Base-by-base conservation (phyloP, 2,329 filamentous ascomycete genomes). In the Capronia epimyces region DNA sequence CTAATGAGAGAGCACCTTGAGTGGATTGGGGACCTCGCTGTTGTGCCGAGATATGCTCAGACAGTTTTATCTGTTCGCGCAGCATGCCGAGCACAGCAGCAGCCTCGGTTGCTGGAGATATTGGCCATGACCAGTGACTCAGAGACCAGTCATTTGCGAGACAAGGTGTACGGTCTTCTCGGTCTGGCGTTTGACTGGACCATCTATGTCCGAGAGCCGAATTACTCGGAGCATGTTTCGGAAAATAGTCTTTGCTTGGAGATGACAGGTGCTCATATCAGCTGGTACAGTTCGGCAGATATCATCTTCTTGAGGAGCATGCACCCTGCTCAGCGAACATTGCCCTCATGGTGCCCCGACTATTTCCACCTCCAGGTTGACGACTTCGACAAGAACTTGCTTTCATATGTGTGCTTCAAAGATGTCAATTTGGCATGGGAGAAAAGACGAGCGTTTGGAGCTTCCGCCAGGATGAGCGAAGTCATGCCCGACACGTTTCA, bases 231-330 rank as follows among this genome's bases (percentile, higher is more conserved):
- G n/a, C 21, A 27, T 3, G 46, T 52, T 3, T 52, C 53, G 9
- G 53, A 55, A 36, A 37, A 52, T 12, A 21, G 32, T 7, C 53
- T 55, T 27, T 55, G 53, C 46, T 25, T 49, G n/a, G 53, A 52
- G 24, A 55, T 55, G 53, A 55, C 53, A 18, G 46, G 32, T 25
- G 52, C 52, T 16, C 45, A 52, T 6, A 46, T 55, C 34, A 46
- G 41, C 36, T 55, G 53, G 53, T 52, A 52, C 37, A 49, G 36
- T 22, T 55, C 53, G 21, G 45, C 46, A 20, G 53, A 55, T 24
- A 55, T 55, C 37, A 50, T 55, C 46, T 55, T 55, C n/a, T 37
- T 55, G 25, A 20, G 53, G 29, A 55, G 53, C 43, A 49, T 18
- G 16, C 29, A 46, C 16, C 16, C 9, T 4, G 21, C 25, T 18